These are phyloP conservation scores for Cercospora janseana DNA, from an alignment of 2,329 filamentous ascomycete genomes.

Conservation along the genomic window DNA sequence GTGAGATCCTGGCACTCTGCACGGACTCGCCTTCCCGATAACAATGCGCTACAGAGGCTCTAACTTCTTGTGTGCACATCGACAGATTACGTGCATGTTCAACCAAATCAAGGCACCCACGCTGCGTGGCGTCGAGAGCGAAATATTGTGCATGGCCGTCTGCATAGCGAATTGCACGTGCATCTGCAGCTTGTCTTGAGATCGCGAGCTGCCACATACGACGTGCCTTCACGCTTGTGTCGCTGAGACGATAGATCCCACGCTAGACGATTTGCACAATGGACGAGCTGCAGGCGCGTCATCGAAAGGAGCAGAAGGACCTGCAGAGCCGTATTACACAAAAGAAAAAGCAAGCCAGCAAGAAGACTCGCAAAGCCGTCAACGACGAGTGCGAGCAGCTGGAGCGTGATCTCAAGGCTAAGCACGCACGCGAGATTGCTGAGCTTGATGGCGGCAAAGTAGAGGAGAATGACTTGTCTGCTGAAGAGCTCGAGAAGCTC, in stretches of 20 bases:
- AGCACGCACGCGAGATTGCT: conserved; percentile 53
- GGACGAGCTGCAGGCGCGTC: conserved; percentile 74
- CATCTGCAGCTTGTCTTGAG: neutral
- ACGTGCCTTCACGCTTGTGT: neutral
- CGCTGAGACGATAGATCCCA: conserved; percentile 2
- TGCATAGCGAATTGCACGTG: neutral
- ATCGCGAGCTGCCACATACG: neutral
- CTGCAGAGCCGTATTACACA: conserved; percentile 81
- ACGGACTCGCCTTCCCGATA: too few relatives aligned
- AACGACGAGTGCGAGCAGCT: conserved; percentile 63
- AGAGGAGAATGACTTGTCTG: conserved; percentile 16
- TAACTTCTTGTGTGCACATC: too few relatives aligned
- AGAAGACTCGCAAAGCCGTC: conserved; percentile 63
- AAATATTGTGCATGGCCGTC: neutral
- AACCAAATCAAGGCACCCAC: neutral
- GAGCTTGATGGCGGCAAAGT: conserved; percentile 41
- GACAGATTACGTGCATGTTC: conserved; percentile 1
- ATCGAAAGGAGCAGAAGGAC: conserved; percentile 85
- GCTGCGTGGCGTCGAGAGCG: neutral
- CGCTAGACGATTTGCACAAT: conserved; percentile 42
- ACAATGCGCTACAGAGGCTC: too few relatives aligned
- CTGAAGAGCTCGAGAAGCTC: conserved; percentile 26
- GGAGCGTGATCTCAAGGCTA: conserved; percentile 56
- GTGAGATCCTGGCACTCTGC: too few relatives aligned
- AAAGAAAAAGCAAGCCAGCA: conserved; percentile 96